Base-by-base conservation (phyloP, 2,329 filamentous ascomycete genomes). In the Colletotrichum musae region DNA sequence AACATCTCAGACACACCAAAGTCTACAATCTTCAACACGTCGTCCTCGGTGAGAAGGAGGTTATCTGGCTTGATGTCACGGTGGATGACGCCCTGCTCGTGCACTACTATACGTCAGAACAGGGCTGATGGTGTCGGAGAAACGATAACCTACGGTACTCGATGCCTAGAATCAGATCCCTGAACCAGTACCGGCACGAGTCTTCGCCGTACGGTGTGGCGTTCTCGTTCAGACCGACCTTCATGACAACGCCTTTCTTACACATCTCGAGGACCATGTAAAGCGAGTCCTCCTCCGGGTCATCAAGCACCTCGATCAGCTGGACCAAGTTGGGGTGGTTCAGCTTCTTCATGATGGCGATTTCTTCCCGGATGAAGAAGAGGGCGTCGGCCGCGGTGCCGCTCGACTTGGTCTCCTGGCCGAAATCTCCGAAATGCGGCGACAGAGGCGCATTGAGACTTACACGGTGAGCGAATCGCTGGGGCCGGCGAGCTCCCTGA, bases 1-100 rank as follows among this genome's bases (percentile, higher is more conserved):
- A 99, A 99, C 91, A 99, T 98, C 78, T 99, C 95, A 1, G 95
- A 98, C 7, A 98, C 96, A n/a, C 96, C 96, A 85, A 99, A 99
- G 80, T 98, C 96, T 60, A 97, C 94, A 72, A 99, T 92, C 79
- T 98, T 99, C 60, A 99, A 88, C n/a, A 97, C 91, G 75, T 98
- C 93, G 64, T 98, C 95, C 43, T 92, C 88, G 0, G 94, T 97
- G 47, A 99, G 84, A 7, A 99, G 87, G 61, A 97, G 92, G 74
- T 99, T 99, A 79, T 98, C 96, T 0, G 96, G 96, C 81, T 99
- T 99, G 83, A 99, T 98, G 76, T 99, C 96, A 61, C 96, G 90
- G 79, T 99, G 96, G 16, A 98, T 93, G 73, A 98, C 93, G 7
- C 95, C 95, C 80, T 98, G 96, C 0, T 93, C 92, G 81, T 99